Base-by-base conservation (phyloP, 148 eudicot species). In the Camellia japonica region DNA sequence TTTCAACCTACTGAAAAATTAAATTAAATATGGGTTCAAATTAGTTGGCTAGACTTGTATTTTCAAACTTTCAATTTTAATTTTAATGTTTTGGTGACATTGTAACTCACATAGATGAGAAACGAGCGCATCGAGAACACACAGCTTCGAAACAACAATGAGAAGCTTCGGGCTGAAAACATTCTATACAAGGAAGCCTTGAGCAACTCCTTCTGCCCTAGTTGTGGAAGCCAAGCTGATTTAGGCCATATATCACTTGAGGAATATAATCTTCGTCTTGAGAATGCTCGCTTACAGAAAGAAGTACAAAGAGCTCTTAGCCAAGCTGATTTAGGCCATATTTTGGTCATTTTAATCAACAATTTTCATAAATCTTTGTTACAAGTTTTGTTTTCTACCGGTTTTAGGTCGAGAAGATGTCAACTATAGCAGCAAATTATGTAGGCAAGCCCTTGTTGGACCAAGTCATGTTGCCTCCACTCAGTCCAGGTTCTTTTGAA, bases 101-200 rank as follows among this genome's bases (percentile, higher is more conserved):
- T 68, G 14, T 15, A 44, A 16, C 23, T 16, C 19, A 47, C 6
- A 6, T 41, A 89, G 91, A 79, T 86, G 18, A 89, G 85, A 14
- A 88, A 87, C 47, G 91, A 87, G 68, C 80, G 87, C 51, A 52
- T 68, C 13, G 88, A 87, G 77, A 87, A 87, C 76, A 55, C 81
- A n/a, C 82, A 81, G 38, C 86, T 89, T 16, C 82, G 89, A 6
- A 8, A 63, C 3, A 89, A 89, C 69, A 89, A 89, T 11, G 89
- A 87, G 7, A 85, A 70, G 81, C 88, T 89, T 15, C 78, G 86
- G 44, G 80, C 85, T 3, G 91, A 89, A 14, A 89, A 87, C 83
- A 77, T 83, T 62, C 81, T 85, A 70, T 85, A 46, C 51, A 85
- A 68, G 63, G 89, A 89, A 67, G 85, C 85, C 23, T 79, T 89